Evolutionary conservation across 2,329 filamentous ascomycete species (phyloP).

Genomic region (Calcarisporium arbuscula): DNA sequence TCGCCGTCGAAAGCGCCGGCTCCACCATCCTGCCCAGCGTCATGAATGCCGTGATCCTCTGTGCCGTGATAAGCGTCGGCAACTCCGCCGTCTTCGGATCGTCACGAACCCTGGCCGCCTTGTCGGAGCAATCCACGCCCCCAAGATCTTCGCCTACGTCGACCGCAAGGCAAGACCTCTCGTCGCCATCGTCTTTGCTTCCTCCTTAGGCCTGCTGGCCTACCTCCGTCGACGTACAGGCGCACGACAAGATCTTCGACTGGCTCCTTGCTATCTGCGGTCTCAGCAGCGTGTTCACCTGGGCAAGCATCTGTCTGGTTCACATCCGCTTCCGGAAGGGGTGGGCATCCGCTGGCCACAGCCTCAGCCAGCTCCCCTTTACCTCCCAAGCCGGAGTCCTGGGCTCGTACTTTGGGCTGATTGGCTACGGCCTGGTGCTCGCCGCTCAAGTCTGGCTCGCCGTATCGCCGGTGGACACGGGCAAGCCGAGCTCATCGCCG

Average conservation of each 20-base stretch:
- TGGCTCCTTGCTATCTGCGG: slow-evolving; percentile 74
- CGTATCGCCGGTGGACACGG: slow-evolving; percentile 53
- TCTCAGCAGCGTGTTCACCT: slow-evolving; percentile 65
- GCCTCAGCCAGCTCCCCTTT: slow-evolving; percentile 69
- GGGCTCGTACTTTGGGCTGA: slow-evolving; percentile 68
- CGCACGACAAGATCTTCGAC: slow-evolving; percentile 57
- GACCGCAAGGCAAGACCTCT: slow-evolving; percentile 72
- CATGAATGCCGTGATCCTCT: slow-evolving; percentile 58
- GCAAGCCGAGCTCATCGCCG: too few species aligned
- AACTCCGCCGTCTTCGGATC: slow-evolving; percentile 83
- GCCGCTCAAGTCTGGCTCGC: slow-evolving; percentile 71
- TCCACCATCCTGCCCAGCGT: slow-evolving; percentile 7
- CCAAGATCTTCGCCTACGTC: slow-evolving; percentile 44
- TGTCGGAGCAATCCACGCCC: slow-evolving; percentile 66
- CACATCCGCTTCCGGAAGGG: slow-evolving; percentile 72
- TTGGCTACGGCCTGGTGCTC: slow-evolving; percentile 64
- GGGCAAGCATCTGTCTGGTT: slow-evolving; percentile 68
- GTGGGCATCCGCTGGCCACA: slow-evolving; percentile 39
- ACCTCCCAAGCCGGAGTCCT: slow-evolving; percentile 62
- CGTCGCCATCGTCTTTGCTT: slow-evolving; percentile 58
- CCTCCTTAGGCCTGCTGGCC: slow-evolving; percentile 59
- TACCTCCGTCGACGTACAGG: slow-evolving; percentile 58
- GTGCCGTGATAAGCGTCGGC: slow-evolving; percentile 45
- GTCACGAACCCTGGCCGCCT: slow-evolving; percentile 75
- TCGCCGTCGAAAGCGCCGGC: slow-evolving; percentile 9